Base-by-base conservation (phyloP, 1,284 basidiomycete species). In the Pseudozyma sp. region DNA sequence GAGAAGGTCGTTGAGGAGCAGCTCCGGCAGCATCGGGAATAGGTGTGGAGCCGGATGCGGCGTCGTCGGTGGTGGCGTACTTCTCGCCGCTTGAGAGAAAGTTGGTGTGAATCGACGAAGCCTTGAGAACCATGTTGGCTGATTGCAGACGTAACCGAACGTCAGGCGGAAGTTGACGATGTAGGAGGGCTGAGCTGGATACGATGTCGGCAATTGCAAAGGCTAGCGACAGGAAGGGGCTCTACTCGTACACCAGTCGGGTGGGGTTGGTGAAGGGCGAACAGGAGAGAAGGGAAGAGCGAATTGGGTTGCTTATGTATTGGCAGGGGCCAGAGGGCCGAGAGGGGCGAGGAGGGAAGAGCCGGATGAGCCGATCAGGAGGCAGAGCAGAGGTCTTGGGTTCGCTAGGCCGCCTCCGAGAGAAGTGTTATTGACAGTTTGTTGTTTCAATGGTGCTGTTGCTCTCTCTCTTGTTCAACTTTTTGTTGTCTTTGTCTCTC, bases 101-200 rank as follows among this genome's bases (percentile, higher is more conserved):
- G 61, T 73, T 65, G 62, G 78, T 68, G 67, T 78, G 78, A 31
- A 80, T 78, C 16, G 72, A 77, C 11, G 76, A 70, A n/a, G 70
- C 67, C 55, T 79, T 79, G 63, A 79, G 69, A 35, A 78, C 77
- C 77, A 79, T 79, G 50, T 8, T 70, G 60, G 52, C 52, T 42
- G 44, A 42, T 47, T 44, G 40, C n/a, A 38, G 21, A 38, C 35
- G 16, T 36, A 5, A 11, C 44, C 25, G 38, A 21, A 25, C 14
- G 11, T 31, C 56, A 19, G 21, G 18, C 8, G n/a, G 38, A 25
- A n/a, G 36, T 19, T 21, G 34, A n/a, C 31, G 19, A 45, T 19
- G 12, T 1, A 34, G 18, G 21, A 38, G 35, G 35, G 11, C 16
- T 16, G 48, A 34, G 38, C 21, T 18, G 36, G 43, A 18, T 19